These are phyloP conservation scores for Cynanchum wilfordii DNA, from an alignment of 257 asterid species.

Conservation along the genomic window DNA sequence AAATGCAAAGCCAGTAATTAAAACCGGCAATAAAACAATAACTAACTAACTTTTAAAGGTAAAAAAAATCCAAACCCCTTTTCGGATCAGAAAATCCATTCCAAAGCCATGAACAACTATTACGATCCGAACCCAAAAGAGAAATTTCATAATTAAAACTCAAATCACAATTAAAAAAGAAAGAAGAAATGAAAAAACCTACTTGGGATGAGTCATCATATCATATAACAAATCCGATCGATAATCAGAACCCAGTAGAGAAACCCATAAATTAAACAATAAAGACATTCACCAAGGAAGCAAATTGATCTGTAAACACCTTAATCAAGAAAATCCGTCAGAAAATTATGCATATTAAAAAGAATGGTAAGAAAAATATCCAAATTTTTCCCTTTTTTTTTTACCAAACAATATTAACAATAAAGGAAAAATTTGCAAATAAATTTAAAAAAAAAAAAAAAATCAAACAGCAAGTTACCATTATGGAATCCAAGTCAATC, in stretches of 20 bases:
- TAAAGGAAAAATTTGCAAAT: not conserved
- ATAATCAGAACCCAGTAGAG: not conserved
- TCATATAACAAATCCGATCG: slow-evolving; percentile 7
- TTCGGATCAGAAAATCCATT: not conserved
- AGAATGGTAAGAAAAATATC: not conserved
- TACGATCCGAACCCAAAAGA: not conserved
- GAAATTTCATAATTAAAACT: not conserved
- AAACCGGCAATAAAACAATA: not conserved
- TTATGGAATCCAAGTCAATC: not conserved
- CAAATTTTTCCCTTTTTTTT: not conserved
- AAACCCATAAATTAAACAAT: not conserved
- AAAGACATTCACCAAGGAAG: not conserved
- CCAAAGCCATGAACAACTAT: not conserved
- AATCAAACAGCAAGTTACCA: not conserved
- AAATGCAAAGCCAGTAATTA: not conserved
- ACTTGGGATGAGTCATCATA: not conserved
- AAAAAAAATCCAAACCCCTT: not conserved
- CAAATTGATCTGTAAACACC: slow-evolving; percentile 2
- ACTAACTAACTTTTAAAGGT: not conserved
- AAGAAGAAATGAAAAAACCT: not conserved
- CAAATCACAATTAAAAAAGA: no score
- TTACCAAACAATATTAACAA: not conserved
- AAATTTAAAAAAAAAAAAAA: slow-evolving; percentile 7
- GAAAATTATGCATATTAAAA: not conserved
- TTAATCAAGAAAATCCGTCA: not conserved